Base-by-base conservation (phyloP, 2,329 filamentous ascomycete species). In the Aspergillus fischeri region DNA sequence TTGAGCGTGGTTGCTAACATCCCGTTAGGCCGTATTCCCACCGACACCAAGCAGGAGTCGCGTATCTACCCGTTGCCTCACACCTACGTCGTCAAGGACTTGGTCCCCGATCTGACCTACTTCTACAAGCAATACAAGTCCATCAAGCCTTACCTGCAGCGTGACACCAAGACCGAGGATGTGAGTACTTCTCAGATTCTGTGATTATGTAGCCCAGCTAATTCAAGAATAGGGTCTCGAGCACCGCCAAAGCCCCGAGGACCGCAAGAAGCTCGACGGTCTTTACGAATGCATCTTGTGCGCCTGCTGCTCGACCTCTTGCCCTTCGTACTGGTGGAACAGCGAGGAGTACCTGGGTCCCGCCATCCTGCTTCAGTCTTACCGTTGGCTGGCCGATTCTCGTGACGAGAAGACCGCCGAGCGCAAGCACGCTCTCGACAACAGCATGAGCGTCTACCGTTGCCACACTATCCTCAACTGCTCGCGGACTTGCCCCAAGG, bases 121-220 rank as follows among this genome's bases (percentile, higher is more conserved):
- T 97, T 99, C 82, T 99, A 99, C 86, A 97, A 97, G 85, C 94
- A 99, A 83, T 99, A 99, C 86, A 96, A 97, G 81, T 97, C 92
- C 17, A 97, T 99, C 80, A 96, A 97, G 87, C 94, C 94, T 47
- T 99, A 96, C 77, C 87, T 99, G 54, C 94, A 97, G 82, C 86
- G 92, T 72, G 88, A 92, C 63, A 94, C 91, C 28, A 88, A 90
- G 55, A 81, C 91, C 47, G 85, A 87, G 66, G 90, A 97, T 73
- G 91, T 95, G 84, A 75, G 89, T 82, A 25, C 38, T 11, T 29
- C 25, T 35, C 4, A 77, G 38, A 67, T 25, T 27, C 5, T 65
- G 49, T 51, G 42, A 49, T 11, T 6, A 47, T 5, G 44, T 6
- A 8, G 1, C 25, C n/a, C 35, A 6, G 29, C 29, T 28, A 51